Percentiles rank a stretch among this genome's conserved stretches.
Conservation (phyloP, 2,329 filamentous ascomycete species). For the Aspergillus fumigatus region DNA sequence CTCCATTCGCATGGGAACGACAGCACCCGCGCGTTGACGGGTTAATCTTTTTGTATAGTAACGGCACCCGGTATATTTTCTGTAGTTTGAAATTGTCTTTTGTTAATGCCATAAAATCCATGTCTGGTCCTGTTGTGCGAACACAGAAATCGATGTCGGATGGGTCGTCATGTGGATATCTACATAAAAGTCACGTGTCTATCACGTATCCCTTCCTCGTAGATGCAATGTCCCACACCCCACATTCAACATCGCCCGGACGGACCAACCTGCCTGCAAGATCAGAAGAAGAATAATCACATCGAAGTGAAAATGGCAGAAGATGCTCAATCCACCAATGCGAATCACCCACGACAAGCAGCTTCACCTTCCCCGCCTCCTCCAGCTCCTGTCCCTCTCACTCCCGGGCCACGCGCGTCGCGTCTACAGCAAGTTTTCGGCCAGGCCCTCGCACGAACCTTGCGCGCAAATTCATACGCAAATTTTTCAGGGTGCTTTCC, state of each 20-base stretch:
- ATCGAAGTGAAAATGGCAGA: constrained; percentile 16
- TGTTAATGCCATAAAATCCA: neutral
- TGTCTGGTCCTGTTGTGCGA: neutral
- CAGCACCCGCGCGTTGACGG: constrained; percentile 11
- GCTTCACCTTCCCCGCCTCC: constrained; percentile 49
- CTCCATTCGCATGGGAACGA: constrained; percentile 4
- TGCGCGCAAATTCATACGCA: constrained; percentile 57
- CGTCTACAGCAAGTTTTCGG: constrained; percentile 58
- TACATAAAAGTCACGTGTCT: neutral
- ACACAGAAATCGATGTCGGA: neutral
- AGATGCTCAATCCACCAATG: constrained; percentile 9
- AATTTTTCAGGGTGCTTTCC: constrained; percentile 63
- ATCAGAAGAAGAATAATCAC: constrained; percentile 1
- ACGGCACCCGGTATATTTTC: neutral
- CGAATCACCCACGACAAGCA: constrained; percentile 10
- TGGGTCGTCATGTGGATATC: neutral
- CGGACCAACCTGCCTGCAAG: constrained; percentile 4
- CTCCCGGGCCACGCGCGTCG: constrained; percentile 57
- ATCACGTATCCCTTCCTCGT: neutral
- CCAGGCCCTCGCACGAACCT: constrained; percentile 54
- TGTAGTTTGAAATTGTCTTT: neutral
- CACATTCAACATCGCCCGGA: constrained; percentile 7
- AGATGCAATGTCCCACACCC: neutral
- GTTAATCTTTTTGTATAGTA: neutral
- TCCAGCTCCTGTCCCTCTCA: constrained; percentile 49